Evolutionary conservation across 768 basidiomycete species (phyloP).

Genomic region (Pholiota molesta): DNA sequence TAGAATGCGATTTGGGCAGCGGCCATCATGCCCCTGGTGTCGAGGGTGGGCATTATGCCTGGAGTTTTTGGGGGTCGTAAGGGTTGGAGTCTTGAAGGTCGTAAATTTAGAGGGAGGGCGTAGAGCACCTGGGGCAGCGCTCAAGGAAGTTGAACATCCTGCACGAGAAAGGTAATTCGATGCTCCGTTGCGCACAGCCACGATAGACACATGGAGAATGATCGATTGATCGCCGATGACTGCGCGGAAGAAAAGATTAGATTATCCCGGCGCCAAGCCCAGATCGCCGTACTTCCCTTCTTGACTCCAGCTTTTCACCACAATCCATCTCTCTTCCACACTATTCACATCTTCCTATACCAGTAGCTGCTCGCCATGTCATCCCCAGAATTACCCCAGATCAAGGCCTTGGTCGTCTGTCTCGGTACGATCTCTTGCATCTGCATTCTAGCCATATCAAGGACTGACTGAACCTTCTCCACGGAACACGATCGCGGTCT

Average conservation of each 20-base stretch:
- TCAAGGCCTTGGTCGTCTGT: constrained; percentile 76
- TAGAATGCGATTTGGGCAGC: constrained; percentile 64
- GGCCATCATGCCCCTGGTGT: constrained; percentile 53
- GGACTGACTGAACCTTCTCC: constrained; percentile 7
- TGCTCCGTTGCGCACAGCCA: constrained; percentile 18
- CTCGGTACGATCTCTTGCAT: constrained; percentile 41
- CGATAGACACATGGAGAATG: constrained; percentile 5
- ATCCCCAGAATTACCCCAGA: constrained; percentile 14
- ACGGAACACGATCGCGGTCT: not conserved
- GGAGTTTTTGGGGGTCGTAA: constrained; percentile 22
- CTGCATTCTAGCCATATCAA: not conserved
- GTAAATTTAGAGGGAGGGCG: constrained; percentile 13
- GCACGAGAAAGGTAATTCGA: constrained; percentile 26
- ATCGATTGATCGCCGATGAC: constrained; percentile 10
- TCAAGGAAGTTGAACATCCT: constrained; percentile 21
- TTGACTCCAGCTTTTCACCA: not conserved
- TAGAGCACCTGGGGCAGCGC: constrained; percentile 7
- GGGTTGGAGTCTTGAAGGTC: constrained; percentile 22
- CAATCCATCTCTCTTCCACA: not conserved
- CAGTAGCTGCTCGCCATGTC: not conserved
- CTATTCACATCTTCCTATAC: no score
- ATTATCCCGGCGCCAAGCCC: constrained; percentile 10
- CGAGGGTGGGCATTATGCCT: constrained; percentile 41
- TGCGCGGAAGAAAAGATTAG: constrained; percentile 8
- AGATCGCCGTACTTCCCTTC: not conserved